Base-by-base conservation (phyloP, 2,329 filamentous ascomycete species). In the Penicillium sp. region DNA sequence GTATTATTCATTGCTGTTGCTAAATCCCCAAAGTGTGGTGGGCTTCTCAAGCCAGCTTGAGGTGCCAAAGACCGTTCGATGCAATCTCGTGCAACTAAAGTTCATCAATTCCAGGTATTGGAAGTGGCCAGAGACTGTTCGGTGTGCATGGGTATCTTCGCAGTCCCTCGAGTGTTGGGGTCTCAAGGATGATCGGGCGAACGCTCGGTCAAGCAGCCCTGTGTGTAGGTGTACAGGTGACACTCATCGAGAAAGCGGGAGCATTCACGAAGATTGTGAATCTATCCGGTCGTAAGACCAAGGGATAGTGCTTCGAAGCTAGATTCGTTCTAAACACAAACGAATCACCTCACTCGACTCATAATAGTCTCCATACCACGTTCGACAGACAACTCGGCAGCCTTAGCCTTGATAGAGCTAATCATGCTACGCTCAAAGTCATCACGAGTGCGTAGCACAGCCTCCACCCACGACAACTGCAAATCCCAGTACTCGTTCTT, bases 381-480 rank as follows among this genome's bases (percentile, higher is more conserved):
- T 54, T 87, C 85, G 1, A 91, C 84, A 51, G 87, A 84, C 59
- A 95, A 81, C 70, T 89, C 88, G 6, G 89, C 91, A n/a, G 91
- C 92, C 66, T 85, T 82, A 2, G 84, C 83, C 77, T 97, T 97
- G 42, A 97, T 86, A 15, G 83, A 81, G 65, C 89, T 93, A 56
- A 97, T 71, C 88, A 97, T 89, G 52, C 82, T 81, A 59, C 92
- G 79, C 70, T 97, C 93, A 72, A 95, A 97, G 74, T 98, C 93
- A 70, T 98, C 93, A 59, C 95, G 79, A 1, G 84, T 79, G 58
- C 91, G 81, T 56, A 98, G 67, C 42, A 95, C 92, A 6, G 88
- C 87, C 76, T 98, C 95, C 6, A 98, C 90, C 93, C 93, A 98
- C 40, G 84, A 86, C 51, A 97, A 84, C 69, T 95, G 89, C 66